Evolutionary conservation across 1,284 basidiomycete genomes (phyloP).

Genomic region (Spongispora temasekensis): DNA sequence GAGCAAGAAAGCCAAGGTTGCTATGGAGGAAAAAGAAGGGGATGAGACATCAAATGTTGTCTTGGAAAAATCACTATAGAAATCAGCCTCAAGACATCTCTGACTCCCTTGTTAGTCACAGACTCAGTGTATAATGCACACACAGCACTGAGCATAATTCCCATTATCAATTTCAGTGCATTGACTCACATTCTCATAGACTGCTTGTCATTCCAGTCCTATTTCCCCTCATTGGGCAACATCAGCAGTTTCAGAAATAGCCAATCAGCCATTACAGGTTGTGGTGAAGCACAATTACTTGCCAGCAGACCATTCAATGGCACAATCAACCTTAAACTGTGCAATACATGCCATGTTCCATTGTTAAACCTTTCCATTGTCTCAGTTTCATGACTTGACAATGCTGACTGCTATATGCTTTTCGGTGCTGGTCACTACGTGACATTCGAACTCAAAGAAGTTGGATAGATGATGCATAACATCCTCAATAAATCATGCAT

Average conservation of each 20-base stretch:
- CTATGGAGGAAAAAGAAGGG: not conserved
- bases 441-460: no score
- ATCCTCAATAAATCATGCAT: no score
- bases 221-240: not conserved
- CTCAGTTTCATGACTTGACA: no score
- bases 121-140: not conserved
- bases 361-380: no score
- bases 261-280: not conserved
- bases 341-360: no score
- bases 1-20: not conserved
- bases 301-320: no score
- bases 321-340: no score
- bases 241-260: not conserved
- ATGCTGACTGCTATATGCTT: no score
- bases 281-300: no score
- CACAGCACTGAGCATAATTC: not conserved
- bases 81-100: not conserved
- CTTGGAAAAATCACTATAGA: not conserved
- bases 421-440: no score
- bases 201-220: not conserved
- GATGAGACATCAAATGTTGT: not conserved
- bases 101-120: not conserved
- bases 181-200: not conserved
- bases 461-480: no score
- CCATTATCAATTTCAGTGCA: not conserved